Conservation (phyloP, 2,329 filamentous ascomycete genomes). For the Pseudovirgaria hyperparasitica region DNA sequence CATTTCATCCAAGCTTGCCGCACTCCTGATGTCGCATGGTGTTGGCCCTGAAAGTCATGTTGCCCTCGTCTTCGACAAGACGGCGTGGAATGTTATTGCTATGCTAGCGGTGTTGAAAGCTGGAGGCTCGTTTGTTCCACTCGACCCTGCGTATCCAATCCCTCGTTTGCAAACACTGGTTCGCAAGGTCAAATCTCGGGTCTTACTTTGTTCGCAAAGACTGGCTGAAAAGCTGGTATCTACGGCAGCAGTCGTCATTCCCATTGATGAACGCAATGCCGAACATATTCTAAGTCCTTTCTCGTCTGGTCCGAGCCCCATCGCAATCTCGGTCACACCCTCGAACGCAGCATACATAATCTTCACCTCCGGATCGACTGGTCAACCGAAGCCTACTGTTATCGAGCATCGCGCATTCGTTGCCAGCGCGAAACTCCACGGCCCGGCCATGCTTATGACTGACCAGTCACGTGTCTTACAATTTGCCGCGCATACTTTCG, state of each 20-base stretch:
- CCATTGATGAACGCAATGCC: constrained; percentile 16
- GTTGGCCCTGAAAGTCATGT: constrained; percentile 19
- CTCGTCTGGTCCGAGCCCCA: constrained; percentile 3
- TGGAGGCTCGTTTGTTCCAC: constrained; percentile 22
- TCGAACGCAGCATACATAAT: constrained; percentile 19
- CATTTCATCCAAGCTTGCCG: constrained; percentile 8
- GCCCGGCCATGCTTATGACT: constrained; percentile 6
- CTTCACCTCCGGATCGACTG: constrained; percentile 24
- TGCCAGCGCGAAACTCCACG: constrained; percentile 10
- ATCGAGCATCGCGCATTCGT: constrained; percentile 17
- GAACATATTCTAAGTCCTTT: constrained; percentile 7
- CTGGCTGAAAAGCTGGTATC: constrained; percentile 17
- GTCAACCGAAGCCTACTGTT: constrained; percentile 21
- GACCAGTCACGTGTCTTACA: constrained; percentile 17
- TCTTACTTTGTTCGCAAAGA: constrained; percentile 12
- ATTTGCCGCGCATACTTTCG: constrained; percentile 26
- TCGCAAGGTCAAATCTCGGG: constrained; percentile 15
- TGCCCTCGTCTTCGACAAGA: constrained; percentile 28
- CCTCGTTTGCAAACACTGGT: constrained; percentile 18
- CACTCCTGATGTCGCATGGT: constrained; percentile 18
- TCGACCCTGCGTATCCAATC: constrained; percentile 23
- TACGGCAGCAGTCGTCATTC: constrained; percentile 17
- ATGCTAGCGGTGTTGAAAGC: constrained; percentile 28
- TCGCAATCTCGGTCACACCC: constrained; percentile 17
- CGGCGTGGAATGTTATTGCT: constrained; percentile 24